These are phyloP conservation scores for Penicillium crystallinum DNA, from an alignment of 495 filamentous ascomycete genomes.

Conservation along the genomic window DNA sequence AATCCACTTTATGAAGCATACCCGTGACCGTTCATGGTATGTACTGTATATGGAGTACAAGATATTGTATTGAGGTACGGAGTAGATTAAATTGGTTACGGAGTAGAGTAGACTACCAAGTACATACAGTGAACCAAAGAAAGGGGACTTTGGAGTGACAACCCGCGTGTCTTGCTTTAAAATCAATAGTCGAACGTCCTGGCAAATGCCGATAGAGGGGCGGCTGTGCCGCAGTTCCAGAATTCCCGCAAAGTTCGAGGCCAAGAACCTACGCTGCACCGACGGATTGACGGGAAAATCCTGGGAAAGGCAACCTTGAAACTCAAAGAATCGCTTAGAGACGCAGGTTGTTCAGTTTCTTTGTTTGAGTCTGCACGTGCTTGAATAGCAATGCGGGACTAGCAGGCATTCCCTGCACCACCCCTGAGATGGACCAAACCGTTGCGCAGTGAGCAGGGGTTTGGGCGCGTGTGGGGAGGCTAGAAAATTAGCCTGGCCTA, in stretches of 20 bases:
- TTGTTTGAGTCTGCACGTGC: slow-evolving; percentile 18
- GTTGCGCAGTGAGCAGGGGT: slow-evolving; percentile 2
- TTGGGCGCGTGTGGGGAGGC: slow-evolving; percentile 1
- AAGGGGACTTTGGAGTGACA: neutral
- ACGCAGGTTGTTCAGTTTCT: neutral
- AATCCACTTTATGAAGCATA: slow-evolving; percentile 1
- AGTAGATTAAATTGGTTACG: neutral
- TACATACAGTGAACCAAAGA: neutral
- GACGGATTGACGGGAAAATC: neutral
- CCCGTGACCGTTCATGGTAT: neutral
- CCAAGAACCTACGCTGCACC: neutral
- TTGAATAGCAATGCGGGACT: slow-evolving; percentile 19
- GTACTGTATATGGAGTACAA: too few relatives aligned
- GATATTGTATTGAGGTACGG: too few relatives aligned
- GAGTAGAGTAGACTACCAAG: too few relatives aligned
- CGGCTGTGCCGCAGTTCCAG: slow-evolving; percentile 1
- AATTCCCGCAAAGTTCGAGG: neutral
- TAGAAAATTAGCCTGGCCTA: neutral
- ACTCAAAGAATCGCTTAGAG: neutral
- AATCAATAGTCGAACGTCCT: slow-evolving; percentile 12
- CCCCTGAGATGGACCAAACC: slow-evolving; percentile 1
- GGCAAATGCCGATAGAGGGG: slow-evolving; percentile 3
- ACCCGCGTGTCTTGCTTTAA: neutral
- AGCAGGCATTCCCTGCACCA: neutral
- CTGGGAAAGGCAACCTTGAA: neutral